These are phyloP conservation scores for Colletotrichum sp. DNA, from an alignment of 2,329 filamentous ascomycete species.

Conservation along the genomic window DNA sequence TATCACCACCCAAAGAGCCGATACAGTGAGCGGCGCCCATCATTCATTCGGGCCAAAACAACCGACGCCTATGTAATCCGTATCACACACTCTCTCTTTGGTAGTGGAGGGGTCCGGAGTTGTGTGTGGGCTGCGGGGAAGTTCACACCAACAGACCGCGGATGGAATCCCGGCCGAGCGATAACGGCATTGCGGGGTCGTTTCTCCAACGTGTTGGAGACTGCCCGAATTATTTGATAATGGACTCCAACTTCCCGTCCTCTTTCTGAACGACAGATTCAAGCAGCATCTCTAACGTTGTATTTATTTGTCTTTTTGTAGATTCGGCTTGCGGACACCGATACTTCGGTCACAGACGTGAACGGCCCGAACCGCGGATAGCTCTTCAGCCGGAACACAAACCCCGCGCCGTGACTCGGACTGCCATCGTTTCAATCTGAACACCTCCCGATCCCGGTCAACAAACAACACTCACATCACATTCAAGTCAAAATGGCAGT, in stretches of 20 bases:
- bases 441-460: neutral
- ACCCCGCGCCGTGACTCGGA: neutral
- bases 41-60: neutral
- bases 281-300: accelerated
- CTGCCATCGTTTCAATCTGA: neutral
- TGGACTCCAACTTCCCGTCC: neutral
- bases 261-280: neutral
- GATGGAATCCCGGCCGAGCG: neutral
- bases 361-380: neutral
- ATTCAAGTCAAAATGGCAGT: neutral
- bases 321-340: neutral
- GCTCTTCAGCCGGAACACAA: neutral
- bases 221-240: neutral
- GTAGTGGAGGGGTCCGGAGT: neutral
- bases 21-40: neutral
- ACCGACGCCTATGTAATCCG: neutral
- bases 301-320: neutral
- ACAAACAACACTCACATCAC: accelerated
- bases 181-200: slow-evolving; percentile 10
- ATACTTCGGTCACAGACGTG: neutral
- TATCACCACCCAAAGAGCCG: neutral
- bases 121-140: neutral
- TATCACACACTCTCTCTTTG: neutral
- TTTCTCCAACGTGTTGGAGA: neutral
- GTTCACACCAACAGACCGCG: neutral